phyloP scores from a whole-genome alignment of 164 flowering plant species.

The Tetrastigma voinierianum region DNA sequence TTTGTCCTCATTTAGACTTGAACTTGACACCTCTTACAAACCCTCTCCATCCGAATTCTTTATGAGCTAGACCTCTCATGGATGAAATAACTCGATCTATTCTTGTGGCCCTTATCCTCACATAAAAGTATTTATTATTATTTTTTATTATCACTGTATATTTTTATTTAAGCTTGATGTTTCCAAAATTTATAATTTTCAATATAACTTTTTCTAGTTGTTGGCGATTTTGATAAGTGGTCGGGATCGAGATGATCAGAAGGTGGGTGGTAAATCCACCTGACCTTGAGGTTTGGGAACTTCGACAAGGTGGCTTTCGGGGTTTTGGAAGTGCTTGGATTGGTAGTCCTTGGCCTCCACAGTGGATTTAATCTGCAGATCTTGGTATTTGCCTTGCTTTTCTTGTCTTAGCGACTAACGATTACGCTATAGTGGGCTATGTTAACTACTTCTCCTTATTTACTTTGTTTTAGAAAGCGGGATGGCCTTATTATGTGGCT shows the following conservation, averaged over 20 bases:
- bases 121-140: too few relatives aligned
- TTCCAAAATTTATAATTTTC: too few relatives aligned
- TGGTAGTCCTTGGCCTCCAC: conserved; percentile 65
- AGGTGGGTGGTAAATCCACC: conserved; percentile 97
- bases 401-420: neutral
- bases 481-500: conserved; percentile 80
- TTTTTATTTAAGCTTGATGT: too few relatives aligned
- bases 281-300: conserved; percentile 90
- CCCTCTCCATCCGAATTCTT: too few relatives aligned
- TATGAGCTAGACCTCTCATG: too few relatives aligned
- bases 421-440: neutral
- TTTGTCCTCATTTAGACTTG: too few relatives aligned
- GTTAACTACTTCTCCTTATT: neutral
- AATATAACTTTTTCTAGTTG: neutral
- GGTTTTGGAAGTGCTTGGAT: conserved; percentile 75
- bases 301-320: conserved; percentile 74
- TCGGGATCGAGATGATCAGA: conserved; percentile 93
- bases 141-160: too few relatives aligned
- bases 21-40: too few relatives aligned
- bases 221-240: too few relatives aligned
- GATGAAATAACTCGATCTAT: too few relatives aligned
- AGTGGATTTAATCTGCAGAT: conserved; percentile 75
- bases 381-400: conserved; percentile 50
- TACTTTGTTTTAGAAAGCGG: conserved; percentile 30
- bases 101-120: too few relatives aligned